Evolutionary conservation across 2,329 filamentous ascomycete genomes (phyloP).

Genomic region (Rutstroemia sp.): DNA sequence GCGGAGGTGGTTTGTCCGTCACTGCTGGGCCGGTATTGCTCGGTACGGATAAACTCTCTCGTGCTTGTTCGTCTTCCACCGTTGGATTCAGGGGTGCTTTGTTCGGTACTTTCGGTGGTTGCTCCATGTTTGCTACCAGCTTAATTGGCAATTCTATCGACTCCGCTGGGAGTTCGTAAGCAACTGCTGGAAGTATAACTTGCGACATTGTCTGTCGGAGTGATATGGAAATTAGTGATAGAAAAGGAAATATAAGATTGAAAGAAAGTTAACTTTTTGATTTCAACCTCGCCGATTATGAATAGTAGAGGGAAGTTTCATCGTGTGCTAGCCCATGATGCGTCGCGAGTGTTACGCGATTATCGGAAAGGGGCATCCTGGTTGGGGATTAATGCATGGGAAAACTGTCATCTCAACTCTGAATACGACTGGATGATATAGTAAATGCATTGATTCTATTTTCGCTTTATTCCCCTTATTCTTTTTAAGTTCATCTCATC

Average conservation of each 20-base stretch:
- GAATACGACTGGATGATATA: too few species aligned
- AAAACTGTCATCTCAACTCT: background rate
- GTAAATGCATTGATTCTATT: too few species aligned
- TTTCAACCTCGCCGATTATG: background rate
- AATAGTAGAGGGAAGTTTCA: background rate
- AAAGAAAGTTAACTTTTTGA: background rate
- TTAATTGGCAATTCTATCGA: background rate
- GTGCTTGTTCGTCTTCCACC: background rate
- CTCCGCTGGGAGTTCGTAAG: constrained; percentile 5
- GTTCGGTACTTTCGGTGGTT: background rate
- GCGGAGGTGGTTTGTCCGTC: too few species aligned
- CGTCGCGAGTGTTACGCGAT: constrained; percentile 1
- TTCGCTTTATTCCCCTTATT: too few species aligned
- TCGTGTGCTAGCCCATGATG: constrained; percentile 1
- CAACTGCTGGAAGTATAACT: background rate
- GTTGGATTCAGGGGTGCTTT: background rate
- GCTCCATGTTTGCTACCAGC: background rate
- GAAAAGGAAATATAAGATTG: background rate
- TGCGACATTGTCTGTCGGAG: background rate
- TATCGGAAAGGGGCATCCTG: constrained; percentile 1
- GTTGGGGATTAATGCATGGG: constrained; percentile 2
- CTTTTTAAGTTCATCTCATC: too few species aligned
- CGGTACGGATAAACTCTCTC: background rate
- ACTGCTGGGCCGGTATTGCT: too few species aligned
- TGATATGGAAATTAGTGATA: background rate